phyloP scores from a whole-genome alignment of 208 protist species.

The Acanthamoeba castellanii region DNA sequence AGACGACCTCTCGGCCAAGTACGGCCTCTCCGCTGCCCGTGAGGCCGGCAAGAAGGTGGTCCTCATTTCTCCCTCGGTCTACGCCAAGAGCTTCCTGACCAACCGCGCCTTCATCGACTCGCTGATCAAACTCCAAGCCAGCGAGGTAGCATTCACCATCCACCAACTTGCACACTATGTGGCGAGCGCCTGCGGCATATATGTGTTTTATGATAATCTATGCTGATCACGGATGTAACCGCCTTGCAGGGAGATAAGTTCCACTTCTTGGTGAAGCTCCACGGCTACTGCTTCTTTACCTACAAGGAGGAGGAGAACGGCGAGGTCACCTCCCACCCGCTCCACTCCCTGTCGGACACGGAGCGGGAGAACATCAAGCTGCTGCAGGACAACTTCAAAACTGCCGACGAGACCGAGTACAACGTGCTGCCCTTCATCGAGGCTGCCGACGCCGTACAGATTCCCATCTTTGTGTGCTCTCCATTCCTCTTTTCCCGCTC shows the following conservation, averaged over 20 bases:
- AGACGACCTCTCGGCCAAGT: slow-evolving; percentile 25
- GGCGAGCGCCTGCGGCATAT: background rate
- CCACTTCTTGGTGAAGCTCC: slow-evolving; percentile 71
- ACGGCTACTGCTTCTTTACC: slow-evolving; percentile 73
- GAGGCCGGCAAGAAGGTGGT: slow-evolving; percentile 45
- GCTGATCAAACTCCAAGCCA: slow-evolving; percentile 41
- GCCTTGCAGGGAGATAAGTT: slow-evolving; percentile 23
- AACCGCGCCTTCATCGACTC: slow-evolving; percentile 26
- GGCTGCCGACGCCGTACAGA: slow-evolving; percentile 5
- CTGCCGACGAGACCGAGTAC: slow-evolving; percentile 28
- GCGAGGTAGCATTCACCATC: background rate
- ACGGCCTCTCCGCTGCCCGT: background rate
- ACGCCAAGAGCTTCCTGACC: slow-evolving; percentile 70
- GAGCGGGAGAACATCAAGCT: slow-evolving; percentile 61
- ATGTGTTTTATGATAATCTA: background rate
- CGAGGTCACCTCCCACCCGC: slow-evolving; percentile 46
- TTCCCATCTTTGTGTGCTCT: background rate
- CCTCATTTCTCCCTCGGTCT: slow-evolving; percentile 62
- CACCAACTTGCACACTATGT: background rate
- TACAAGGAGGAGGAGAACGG: slow-evolving; percentile 38
- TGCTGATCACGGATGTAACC: background rate
- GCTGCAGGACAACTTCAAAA: slow-evolving; percentile 62
- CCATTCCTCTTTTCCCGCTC: background rate
- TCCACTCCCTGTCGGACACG: slow-evolving; percentile 36
- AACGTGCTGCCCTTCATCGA: slow-evolving; percentile 72